Percentiles rank a stretch among this genome's conserved stretches.
Conservation (phyloP, 2,329 filamentous ascomycete genomes). For the Nothophaeocryptopus gaeumannii region DNA sequence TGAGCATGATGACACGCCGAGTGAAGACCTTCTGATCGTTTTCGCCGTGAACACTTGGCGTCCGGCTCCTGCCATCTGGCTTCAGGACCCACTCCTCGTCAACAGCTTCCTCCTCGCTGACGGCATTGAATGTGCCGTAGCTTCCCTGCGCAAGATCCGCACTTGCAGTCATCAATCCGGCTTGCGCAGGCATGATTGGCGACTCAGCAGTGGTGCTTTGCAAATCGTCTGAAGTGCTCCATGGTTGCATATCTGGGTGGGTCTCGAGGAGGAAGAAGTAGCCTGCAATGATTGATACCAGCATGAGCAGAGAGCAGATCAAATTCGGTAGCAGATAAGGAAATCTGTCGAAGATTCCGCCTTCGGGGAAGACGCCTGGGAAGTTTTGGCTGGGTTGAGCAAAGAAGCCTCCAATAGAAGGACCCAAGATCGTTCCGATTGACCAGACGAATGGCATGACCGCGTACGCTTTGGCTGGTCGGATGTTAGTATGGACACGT, state of each 20-base stretch:
- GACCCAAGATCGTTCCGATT: constrained; percentile 83
- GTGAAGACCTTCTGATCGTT: constrained; percentile 53
- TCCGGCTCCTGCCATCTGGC: constrained; percentile 44
- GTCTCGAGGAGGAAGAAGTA: constrained; percentile 83
- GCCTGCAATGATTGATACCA: constrained; percentile 76
- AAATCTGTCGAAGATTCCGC: constrained; percentile 70
- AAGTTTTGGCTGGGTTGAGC: constrained; percentile 74
- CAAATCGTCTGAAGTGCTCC: constrained; percentile 41
- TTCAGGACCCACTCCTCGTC: constrained; percentile 52
- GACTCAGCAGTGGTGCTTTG: constrained; percentile 58
- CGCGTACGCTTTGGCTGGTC: constrained; percentile 73
- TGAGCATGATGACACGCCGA: constrained; percentile 67
- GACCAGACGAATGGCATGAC: constrained; percentile 95
- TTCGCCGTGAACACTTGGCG: constrained; percentile 32
- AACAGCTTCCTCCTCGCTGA: constrained; percentile 52
- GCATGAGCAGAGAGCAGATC: constrained; percentile 72
- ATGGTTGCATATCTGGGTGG: constrained; percentile 74
- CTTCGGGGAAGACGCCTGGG: constrained; percentile 65
- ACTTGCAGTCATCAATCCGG: constrained; percentile 70
- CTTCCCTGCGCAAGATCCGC: constrained; percentile 71
- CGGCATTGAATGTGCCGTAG: constrained; percentile 38
- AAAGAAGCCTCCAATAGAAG: constrained; percentile 83
- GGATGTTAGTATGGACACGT: constrained; percentile 9
- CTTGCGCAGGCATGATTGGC: constrained; percentile 63
- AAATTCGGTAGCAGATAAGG: constrained; percentile 90